Percentiles rank a stretch among this genome's conserved stretches.
phyloP scores from a whole-genome alignment of 164 flowering plant species.

The Annona cherimola region DNA sequence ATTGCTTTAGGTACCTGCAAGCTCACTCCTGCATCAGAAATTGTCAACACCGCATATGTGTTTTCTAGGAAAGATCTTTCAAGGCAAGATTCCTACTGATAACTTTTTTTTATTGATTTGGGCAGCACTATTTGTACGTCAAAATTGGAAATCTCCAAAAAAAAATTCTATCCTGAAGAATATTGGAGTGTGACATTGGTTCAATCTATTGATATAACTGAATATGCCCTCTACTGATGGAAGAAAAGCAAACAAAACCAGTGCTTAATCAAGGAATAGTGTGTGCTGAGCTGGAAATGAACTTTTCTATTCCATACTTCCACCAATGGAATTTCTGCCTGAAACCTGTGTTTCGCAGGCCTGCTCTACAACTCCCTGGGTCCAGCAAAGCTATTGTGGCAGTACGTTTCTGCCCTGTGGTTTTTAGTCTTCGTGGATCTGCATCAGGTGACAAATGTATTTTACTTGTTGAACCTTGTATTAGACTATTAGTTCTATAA shows the following conservation, averaged over 20 bases:
- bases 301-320: background rate
- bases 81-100: slow-evolving; percentile 38
- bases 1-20: slow-evolving; percentile 67
- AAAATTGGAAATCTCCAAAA: background rate
- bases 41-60: slow-evolving; percentile 66
- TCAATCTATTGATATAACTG: background rate
- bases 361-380: slow-evolving; percentile 86
- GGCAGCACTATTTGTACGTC: background rate
- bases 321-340: background rate
- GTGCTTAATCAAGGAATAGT: background rate
- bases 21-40: slow-evolving; percentile 48
- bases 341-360: slow-evolving; percentile 44
- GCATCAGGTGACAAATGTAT: slow-evolving; percentile 39
- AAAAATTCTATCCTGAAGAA: background rate
- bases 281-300: background rate
- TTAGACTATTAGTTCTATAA: background rate
- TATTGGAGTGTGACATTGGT: background rate
- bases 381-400: slow-evolving; percentile 87
- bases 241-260: background rate
- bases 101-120: background rate
- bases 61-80: slow-evolving; percentile 88
- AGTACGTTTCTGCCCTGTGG: slow-evolving; percentile 79
- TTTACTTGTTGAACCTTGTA: background rate
- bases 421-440: slow-evolving; percentile 61
- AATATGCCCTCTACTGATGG: background rate